These are phyloP conservation scores for Zygotorulaspora sp. DNA, from an alignment of 805 yeast species.

Conservation along the genomic window DNA sequence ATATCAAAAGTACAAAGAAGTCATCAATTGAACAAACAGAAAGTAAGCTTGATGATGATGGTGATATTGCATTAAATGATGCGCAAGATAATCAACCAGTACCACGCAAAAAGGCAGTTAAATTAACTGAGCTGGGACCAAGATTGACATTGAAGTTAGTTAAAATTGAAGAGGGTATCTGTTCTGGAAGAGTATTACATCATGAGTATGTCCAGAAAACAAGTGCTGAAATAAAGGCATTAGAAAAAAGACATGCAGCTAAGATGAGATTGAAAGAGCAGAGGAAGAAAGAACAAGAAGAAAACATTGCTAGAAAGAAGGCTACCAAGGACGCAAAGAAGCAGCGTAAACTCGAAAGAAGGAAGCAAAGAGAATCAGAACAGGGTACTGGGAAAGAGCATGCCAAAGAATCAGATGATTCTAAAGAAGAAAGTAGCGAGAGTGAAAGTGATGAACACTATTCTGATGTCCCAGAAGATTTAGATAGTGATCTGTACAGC, in stretches of 20 bases:
- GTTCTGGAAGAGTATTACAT: slow-evolving; percentile 81
- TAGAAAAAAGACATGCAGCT: slow-evolving; percentile 64
- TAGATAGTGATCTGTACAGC: slow-evolving; percentile 45
- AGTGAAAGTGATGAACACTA: slow-evolving; percentile 38
- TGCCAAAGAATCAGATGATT: slow-evolving; percentile 18
- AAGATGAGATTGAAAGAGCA: slow-evolving; percentile 59
- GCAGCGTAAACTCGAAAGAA: slow-evolving; percentile 57
- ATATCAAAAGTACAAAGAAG: slow-evolving; percentile 23
- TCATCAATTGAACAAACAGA: slow-evolving; percentile 24
- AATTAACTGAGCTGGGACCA: slow-evolving; percentile 90
- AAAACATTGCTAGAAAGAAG: slow-evolving; percentile 68
- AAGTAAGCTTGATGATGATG: slow-evolving; percentile 22
- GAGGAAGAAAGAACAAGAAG: slow-evolving; percentile 74
- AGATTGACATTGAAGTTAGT: slow-evolving; percentile 68
- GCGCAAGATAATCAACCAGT: slow-evolving; percentile 13
- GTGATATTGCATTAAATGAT: slow-evolving; percentile 5
- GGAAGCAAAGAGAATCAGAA: slow-evolving; percentile 36
- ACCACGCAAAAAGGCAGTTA: slow-evolving; percentile 73
- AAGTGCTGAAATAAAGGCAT: slow-evolving; percentile 49
- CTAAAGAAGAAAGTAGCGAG: slow-evolving; percentile 29
- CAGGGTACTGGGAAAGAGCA: slow-evolving; percentile 27
- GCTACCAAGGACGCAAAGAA: slow-evolving; percentile 70
- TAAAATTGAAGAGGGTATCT: slow-evolving; percentile 90
- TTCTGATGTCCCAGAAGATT: slow-evolving; percentile 41
- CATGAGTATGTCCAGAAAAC: slow-evolving; percentile 69